These are phyloP conservation scores for Tolypocladium sp. DNA, from an alignment of 2,329 filamentous ascomycete species.

Conservation along the genomic window DNA sequence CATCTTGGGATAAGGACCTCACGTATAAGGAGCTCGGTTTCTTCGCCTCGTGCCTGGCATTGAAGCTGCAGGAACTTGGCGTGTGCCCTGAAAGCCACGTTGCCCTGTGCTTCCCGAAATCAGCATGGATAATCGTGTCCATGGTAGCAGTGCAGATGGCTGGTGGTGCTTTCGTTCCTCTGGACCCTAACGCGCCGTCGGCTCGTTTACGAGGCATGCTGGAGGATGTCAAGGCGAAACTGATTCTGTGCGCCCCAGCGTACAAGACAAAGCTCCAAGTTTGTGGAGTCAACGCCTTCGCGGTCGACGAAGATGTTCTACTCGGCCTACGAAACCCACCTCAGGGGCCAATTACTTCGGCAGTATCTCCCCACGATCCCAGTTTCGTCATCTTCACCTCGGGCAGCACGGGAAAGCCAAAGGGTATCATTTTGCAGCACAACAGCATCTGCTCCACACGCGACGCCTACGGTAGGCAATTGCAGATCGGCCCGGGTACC, in stretches of 20 bases:
- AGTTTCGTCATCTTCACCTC: conserved; percentile 33
- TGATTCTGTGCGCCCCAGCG: background rate
- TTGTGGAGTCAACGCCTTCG: background rate
- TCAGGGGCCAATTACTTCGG: background rate
- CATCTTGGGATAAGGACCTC: conserved; percentile 6
- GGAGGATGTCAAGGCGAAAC: background rate
- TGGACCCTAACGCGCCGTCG: background rate
- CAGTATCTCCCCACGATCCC: background rate
- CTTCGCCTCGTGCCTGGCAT: background rate
- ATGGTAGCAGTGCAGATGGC: conserved; percentile 4
- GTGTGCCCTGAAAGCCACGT: background rate
- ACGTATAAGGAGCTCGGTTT: background rate
- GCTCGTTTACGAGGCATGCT: background rate
- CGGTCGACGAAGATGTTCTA: background rate
- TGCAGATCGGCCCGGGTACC: conserved; percentile 2
- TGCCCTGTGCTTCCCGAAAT: conserved; percentile 5
- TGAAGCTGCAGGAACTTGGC: background rate
- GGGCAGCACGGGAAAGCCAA: conserved; percentile 46
- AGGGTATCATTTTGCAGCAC: conserved; percentile 19
- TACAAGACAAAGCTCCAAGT: background rate
- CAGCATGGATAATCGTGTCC: conserved; percentile 3
- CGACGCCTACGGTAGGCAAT: background rate
- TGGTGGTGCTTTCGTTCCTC: conserved; percentile 8
- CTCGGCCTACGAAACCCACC: background rate
- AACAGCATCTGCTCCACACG: conserved; percentile 3